Evolutionary conservation across 1,284 basidiomycete genomes (phyloP).

Genomic region (Naganishia cerealis): DNA sequence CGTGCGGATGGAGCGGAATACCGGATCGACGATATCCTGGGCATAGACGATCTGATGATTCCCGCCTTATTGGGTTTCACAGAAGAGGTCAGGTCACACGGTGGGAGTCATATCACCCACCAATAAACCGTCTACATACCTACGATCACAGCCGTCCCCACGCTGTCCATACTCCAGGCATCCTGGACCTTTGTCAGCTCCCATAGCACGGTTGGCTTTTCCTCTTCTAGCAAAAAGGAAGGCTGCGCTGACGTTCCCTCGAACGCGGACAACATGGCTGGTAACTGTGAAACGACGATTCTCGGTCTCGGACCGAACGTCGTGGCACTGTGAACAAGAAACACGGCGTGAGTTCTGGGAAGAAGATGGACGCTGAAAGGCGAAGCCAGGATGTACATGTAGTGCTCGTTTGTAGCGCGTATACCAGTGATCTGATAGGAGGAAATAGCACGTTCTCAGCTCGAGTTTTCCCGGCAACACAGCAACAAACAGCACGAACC

Average conservation of each 20-base stretch:
- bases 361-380: background rate
- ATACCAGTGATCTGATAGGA: constrained; percentile 13
- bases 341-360: background rate
- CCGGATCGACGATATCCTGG: constrained; percentile 19
- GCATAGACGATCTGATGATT: constrained; percentile 30
- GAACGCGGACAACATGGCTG: constrained; percentile 20
- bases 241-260: background rate
- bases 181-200: constrained; percentile 30
- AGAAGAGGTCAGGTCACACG: background rate
- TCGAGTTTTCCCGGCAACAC: background rate
- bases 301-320: constrained; percentile 30
- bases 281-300: constrained; percentile 29
- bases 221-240: constrained; percentile 3
- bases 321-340: constrained; percentile 22
- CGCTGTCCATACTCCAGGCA: constrained; percentile 26
- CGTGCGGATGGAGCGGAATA: constrained; percentile 26
- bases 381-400: constrained; percentile 7
- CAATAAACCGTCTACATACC: constrained; percentile 7
- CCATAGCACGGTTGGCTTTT: constrained; percentile 26
- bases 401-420: constrained; percentile 18
- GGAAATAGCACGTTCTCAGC: background rate
- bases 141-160: constrained; percentile 7
- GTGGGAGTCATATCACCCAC: background rate
- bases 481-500: background rate
- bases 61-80: constrained; percentile 1